Evolutionary conservation across 805 yeast species (phyloP).

Genomic region (Starmerella davenportii): DNA sequence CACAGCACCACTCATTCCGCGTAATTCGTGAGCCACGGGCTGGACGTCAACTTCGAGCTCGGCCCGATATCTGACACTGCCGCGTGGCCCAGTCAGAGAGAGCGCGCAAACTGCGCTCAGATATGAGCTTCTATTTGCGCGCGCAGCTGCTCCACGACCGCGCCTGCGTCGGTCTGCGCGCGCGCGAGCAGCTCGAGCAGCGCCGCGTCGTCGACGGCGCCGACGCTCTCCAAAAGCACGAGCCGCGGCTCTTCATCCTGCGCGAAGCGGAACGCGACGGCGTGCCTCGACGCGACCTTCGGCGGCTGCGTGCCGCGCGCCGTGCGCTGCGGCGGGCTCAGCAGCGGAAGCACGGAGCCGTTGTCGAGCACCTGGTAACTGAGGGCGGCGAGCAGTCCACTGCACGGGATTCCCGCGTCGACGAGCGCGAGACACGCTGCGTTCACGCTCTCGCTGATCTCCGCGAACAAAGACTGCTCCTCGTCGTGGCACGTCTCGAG

Average conservation of each 20-base stretch:
- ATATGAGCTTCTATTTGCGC: too few relatives aligned
- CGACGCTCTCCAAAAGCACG: slow-evolving; percentile 54
- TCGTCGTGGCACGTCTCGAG: slow-evolving; percentile 30
- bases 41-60: too few relatives aligned
- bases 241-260: slow-evolving; percentile 35
- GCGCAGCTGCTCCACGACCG: slow-evolving; percentile 11
- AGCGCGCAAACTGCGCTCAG: too few relatives aligned
- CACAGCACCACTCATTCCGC: too few relatives aligned
- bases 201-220: slow-evolving; percentile 43
- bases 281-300: slow-evolving; percentile 40
- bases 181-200: slow-evolving; percentile 35
- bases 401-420: slow-evolving; percentile 61
- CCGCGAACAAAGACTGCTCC: slow-evolving; percentile 24
- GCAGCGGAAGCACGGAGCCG: slow-evolving; percentile 28
- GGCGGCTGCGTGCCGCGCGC: slow-evolving; percentile 4
- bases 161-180: slow-evolving; percentile 26
- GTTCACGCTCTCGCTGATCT: slow-evolving; percentile 54
- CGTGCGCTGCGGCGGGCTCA: slow-evolving; percentile 23
- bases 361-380: slow-evolving; percentile 26
- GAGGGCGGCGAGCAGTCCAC: slow-evolving; percentile 42
- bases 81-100: too few relatives aligned
- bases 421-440: slow-evolving; percentile 55
- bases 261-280: slow-evolving; percentile 40
- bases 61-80: too few relatives aligned
- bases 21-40: too few relatives aligned